Evolutionary conservation across 129 eudicot species (phyloP), one percentile per base, ranked within the genome.

Genomic region (Rutidosis leptorrhynchoides): DNA sequence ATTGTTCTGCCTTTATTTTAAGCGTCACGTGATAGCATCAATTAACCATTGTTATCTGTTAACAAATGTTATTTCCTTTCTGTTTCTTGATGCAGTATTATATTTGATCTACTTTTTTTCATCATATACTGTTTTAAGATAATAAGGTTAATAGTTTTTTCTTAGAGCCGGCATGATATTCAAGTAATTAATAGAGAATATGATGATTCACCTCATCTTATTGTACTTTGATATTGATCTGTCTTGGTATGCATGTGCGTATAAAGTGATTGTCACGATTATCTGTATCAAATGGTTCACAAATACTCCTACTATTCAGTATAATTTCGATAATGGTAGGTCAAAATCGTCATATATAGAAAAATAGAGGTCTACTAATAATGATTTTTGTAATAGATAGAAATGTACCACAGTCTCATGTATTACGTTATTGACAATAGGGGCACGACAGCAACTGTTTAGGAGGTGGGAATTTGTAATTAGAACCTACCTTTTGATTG

Each of bases 401-500:
- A 2, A 40, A 12, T 11, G 19, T n/a, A 49, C 24, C 19, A 49
- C 24, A 49, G 22, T 49, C 24, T 19, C 46, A 8, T 49, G 10
- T 49, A n/a, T 19, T 61, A 49, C 23, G 20, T 32, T 71, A 12
- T 51, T 16, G 62, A 52, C 51, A 37, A 57, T 52, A 51, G 57
- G 69, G 60, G 49, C 62, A 30, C 4, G 10, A 29, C 62, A 59
- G 45, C 5, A 3, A 48, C 26, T 20, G 37, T 71, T 48, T 60
- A 48, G 54, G 40, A 62, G 69, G 40, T 49, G 40, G 27, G 56
- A 40, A 24, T 32, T 24, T 61, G 53, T 61, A 48, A 71, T 33
- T 20, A 61, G 37, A 61, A 23, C 27, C 62, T 62, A 35, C 32
- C 78, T 45, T 74, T 48, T 74, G 55, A 74, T 74, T 74, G 74